Conservation (phyloP, 257 asterid species). For the Nicotiana attenuata region DNA sequence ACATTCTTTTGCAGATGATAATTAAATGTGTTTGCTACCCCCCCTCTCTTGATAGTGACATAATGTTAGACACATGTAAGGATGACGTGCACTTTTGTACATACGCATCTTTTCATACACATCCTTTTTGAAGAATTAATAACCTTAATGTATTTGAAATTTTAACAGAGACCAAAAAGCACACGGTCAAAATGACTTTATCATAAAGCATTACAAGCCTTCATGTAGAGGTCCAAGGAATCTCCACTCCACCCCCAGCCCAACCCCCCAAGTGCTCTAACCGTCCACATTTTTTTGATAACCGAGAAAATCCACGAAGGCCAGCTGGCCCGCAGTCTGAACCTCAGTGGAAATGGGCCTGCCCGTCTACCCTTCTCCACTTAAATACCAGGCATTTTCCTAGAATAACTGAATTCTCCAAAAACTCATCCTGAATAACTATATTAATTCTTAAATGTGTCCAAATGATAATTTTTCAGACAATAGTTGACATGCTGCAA, state of each 20-base stretch:
- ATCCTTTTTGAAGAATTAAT: neutral
- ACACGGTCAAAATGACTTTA: neutral
- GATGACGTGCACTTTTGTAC: neutral
- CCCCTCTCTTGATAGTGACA: neutral
- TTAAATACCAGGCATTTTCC: too few species aligned
- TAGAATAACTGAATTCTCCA: too few species aligned
- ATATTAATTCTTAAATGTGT: neutral
- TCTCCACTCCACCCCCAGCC: neutral
- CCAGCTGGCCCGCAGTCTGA: too few species aligned
- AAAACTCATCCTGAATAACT: too few species aligned
- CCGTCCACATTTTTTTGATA: neutral
- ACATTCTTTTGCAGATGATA: neutral
- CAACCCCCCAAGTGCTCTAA: neutral
- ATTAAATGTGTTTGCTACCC: neutral
- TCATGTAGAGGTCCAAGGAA: neutral
- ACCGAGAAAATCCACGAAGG: too few species aligned
- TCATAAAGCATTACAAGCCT: neutral
- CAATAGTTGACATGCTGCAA: neutral
- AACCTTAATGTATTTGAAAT: neutral
- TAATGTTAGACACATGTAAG: neutral
- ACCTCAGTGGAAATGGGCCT: too few species aligned
- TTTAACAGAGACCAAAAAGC: neutral
- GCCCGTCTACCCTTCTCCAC: too few species aligned
- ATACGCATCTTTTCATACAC: neutral
- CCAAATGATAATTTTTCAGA: neutral